A percentile compares a stretch with the other conserved stretches of the same genome.
phyloP scores from a whole-genome alignment of 2,329 filamentous ascomycete genomes.

The Fusarium neocosmosporiellum region DNA sequence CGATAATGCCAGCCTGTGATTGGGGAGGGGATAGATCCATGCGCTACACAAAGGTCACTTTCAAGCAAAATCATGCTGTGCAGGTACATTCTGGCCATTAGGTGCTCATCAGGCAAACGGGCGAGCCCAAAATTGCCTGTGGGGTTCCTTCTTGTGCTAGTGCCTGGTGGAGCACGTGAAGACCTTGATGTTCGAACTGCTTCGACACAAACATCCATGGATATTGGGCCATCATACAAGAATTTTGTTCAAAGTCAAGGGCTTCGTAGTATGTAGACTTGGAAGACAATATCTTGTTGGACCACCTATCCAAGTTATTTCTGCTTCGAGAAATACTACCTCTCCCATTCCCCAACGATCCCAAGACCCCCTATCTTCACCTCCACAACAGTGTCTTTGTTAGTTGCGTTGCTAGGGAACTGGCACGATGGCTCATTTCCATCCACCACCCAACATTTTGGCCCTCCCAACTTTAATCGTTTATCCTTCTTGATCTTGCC shows the following conservation, averaged over 20 bases:
- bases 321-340: background rate
- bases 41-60: slow-evolving; percentile 26
- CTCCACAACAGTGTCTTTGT: background rate
- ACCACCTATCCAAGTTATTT: background rate
- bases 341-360: background rate
- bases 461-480: background rate
- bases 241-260: background rate
- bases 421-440: slow-evolving; percentile 9
- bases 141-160: slow-evolving; percentile 7
- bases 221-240: background rate
- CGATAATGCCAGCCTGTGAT: slow-evolving; percentile 32
- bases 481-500: background rate
- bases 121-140: slow-evolving; percentile 29
- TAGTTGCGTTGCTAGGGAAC: slow-evolving; percentile 24
- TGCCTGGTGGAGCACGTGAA: slow-evolving; percentile 15
- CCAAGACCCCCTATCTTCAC: background rate
- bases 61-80: slow-evolving; percentile 1
- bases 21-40: slow-evolving; percentile 20
- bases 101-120: background rate
- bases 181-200: slow-evolving; percentile 2
- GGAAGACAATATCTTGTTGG: background rate
- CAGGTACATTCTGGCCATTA: slow-evolving; percentile 22
- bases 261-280: background rate
- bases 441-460: background rate
- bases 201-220: background rate